Evolutionary conservation across 176 grass and related monocot species (phyloP).

Genomic region (Ananas comosus): DNA sequence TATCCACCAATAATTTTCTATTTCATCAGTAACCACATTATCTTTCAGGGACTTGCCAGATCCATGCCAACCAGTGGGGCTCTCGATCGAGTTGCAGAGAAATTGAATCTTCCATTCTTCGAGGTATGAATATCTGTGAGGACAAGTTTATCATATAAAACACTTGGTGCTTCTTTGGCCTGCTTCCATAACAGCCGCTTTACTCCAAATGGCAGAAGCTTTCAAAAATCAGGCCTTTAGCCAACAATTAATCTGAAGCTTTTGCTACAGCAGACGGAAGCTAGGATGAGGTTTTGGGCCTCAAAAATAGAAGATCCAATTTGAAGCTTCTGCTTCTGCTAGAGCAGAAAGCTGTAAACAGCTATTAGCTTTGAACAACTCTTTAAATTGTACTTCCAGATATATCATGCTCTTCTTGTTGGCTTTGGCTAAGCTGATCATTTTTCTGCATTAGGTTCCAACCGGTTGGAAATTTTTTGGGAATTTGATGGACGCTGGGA

Average conservation of each 20-base stretch:
- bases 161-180: no score
- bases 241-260: no score
- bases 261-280: no score
- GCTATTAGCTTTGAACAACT: neutral
- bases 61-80: constrained; percentile 96
- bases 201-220: no score
- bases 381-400: neutral
- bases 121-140: constrained; percentile 41
- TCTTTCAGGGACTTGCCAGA: constrained; percentile 73
- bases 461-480: constrained; percentile 96
- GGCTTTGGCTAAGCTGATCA: no score
- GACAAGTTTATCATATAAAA: neutral
- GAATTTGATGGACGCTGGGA: constrained; percentile 88
- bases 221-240: no score
- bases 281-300: no score
- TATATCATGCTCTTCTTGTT: no score
- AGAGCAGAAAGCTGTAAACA: no score
- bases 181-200: no score
- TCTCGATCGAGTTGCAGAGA: constrained; percentile 64
- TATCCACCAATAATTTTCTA: constrained; percentile 10
- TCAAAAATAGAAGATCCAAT: no score
- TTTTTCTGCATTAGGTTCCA: constrained; percentile 48
- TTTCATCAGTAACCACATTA: constrained; percentile 13
- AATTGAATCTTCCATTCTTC: constrained; percentile 82
- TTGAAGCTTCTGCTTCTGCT: no score